Conservation (phyloP, 2,329 filamentous ascomycete species). For the Aspergillus sp. region DNA sequence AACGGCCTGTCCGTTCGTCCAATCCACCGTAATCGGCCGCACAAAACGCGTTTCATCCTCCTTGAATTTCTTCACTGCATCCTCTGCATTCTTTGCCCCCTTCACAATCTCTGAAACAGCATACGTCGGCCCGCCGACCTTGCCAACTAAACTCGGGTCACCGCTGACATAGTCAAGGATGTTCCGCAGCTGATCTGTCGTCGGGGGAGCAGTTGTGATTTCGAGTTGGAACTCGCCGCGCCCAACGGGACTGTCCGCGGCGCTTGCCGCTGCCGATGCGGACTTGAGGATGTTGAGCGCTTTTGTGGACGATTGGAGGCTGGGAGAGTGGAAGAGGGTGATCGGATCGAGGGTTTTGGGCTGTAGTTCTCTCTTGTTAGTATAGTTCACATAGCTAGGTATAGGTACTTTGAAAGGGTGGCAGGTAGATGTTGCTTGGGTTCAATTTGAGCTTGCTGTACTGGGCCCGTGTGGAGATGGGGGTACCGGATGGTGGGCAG, state of each 20-base stretch:
- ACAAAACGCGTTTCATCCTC: conserved; percentile 69
- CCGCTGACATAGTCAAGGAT: conserved; percentile 72
- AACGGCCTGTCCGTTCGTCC: conserved; percentile 84
- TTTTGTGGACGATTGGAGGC: conserved; percentile 71
- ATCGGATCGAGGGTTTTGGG: conserved; percentile 85
- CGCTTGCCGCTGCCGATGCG: conserved; percentile 73
- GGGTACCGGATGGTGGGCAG: background rate
- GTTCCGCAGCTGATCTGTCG: conserved; percentile 77
- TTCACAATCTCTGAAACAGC: conserved; percentile 69
- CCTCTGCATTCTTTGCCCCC: conserved; percentile 73
- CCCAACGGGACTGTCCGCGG: conserved; percentile 74
- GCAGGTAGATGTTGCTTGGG: background rate
- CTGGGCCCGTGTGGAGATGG: background rate
- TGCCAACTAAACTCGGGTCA: conserved; percentile 58
- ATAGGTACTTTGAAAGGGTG: background rate
- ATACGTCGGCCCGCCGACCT: conserved; percentile 65
- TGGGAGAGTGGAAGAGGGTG: conserved; percentile 92
- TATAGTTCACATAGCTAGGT: background rate
- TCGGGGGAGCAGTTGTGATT: conserved; percentile 79
- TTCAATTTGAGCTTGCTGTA: background rate
- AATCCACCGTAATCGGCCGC: conserved; percentile 83
- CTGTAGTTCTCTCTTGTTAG: conserved; percentile 46
- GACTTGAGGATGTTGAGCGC: conserved; percentile 80
- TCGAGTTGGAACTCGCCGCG: conserved; percentile 82
- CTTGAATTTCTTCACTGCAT: conserved; percentile 80